These are phyloP conservation scores for Calonectria hongkongensis DNA, from an alignment of 2,329 filamentous ascomycete genomes.

Conservation along the genomic window DNA sequence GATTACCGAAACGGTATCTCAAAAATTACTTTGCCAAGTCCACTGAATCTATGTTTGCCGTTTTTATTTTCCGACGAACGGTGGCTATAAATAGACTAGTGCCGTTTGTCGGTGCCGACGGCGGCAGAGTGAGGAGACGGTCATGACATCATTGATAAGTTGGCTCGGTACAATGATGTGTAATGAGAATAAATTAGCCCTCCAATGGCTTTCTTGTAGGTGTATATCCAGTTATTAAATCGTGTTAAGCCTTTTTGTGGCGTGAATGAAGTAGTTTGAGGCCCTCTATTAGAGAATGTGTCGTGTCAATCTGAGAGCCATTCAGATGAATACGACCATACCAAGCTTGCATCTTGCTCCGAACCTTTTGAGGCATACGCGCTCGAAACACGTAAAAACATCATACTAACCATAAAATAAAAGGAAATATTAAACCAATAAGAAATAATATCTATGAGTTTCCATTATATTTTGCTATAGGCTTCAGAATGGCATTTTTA, in stretches of 20 bases:
- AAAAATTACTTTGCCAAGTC: not conserved
- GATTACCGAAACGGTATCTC: slow-evolving; percentile 7
- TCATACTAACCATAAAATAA: too few species aligned
- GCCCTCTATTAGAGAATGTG: too few species aligned
- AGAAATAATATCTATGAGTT: too few species aligned
- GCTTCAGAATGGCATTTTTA: not conserved
- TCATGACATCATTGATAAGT: slow-evolving; percentile 24
- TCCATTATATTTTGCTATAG: not conserved
- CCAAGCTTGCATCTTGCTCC: too few species aligned
- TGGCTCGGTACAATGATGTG: not conserved
- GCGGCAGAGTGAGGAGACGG: not conserved
- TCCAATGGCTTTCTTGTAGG: too few species aligned
- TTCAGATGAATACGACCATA: too few species aligned
- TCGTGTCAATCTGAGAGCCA: too few species aligned
- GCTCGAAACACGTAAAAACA: too few species aligned
- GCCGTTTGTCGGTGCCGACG: slow-evolving; percentile 11
- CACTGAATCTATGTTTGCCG: not conserved
- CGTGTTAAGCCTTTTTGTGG: not conserved
- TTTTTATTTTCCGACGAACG: slow-evolving; percentile 23
- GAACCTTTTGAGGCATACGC: too few species aligned
- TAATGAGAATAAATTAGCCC: not conserved
- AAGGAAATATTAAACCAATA: not conserved
- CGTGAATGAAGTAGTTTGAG: too few species aligned
- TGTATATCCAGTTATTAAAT: not conserved
- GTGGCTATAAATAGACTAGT: slow-evolving; percentile 18